Base-by-base conservation (phyloP, 1,284 basidiomycete genomes). In the Rhodotorula sp. region DNA sequence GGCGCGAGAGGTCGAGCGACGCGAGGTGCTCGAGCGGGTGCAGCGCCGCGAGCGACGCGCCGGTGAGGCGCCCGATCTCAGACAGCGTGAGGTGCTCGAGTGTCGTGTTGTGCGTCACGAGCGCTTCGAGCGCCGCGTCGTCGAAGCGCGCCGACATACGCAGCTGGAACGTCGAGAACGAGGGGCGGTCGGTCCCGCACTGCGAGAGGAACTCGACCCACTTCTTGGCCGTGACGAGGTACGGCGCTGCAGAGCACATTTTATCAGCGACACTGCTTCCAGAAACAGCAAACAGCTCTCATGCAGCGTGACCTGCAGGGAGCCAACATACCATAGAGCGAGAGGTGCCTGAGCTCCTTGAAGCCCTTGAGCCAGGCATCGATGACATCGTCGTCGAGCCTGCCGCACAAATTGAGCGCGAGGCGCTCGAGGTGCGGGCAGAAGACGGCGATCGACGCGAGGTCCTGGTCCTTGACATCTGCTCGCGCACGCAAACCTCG, bases 371-470 rank as follows among this genome's bases (percentile, higher is more conserved):
- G 4, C 87, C 92, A 93, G 1, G 85, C 82, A 17, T 83, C 80
- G 52, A 97, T 82, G 27, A 90, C 88, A 0, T 85, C 81, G 72
- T 91, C 88, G 75, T 90, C 86, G 70, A 98, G 86, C 64, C 90
- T 89, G 13, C 96, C 97, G 77, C 95, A 98, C 76, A 89, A 89
- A 77, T 94, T 90, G 25, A 99, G 87, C 1, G 89, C 88, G 19
- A 97, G 85, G 23, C 83, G 84, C 4, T 87, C 86, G 44, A 97
- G 85, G 77, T 90, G 91, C 4, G 92, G 91, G 78, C 93, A 95
- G 50, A 96, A 87, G 42, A 85, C 85, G 0, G 88, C 87, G 19
- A 97, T 85, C 0, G 89, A 87, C 53, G 84, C 83, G 61, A 93
- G 85, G 10, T 90, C 88, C 4, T 86, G 82, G 2, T 90, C 85